Conservation (phyloP, 176 grass and related monocot species). For the Cenchrus fungigraminus region DNA sequence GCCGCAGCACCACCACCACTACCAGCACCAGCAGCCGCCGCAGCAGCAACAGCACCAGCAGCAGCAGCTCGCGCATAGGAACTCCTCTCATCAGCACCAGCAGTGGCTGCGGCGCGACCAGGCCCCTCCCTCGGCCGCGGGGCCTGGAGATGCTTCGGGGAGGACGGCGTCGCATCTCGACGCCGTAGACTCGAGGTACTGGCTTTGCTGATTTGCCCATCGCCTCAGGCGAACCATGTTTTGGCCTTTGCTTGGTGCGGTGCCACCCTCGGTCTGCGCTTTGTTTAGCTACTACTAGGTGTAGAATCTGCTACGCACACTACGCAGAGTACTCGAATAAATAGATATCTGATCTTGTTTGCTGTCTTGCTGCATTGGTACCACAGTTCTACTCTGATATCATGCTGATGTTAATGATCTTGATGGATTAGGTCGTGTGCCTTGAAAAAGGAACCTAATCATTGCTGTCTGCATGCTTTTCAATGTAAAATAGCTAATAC, state of each 20-base stretch:
- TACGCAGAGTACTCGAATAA: not conserved
- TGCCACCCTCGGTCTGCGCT: not conserved
- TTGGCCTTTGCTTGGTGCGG: not conserved
- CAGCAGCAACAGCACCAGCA: conserved; percentile 10
- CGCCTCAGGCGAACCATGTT: not conserved
- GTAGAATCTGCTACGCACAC: not conserved
- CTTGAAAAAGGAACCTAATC: not conserved
- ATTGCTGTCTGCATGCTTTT: not conserved
- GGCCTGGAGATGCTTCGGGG: conserved; percentile 16
- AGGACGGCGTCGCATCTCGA: conserved; percentile 33
- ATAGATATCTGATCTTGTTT: not conserved
- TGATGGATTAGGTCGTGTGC: not conserved
- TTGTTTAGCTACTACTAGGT: not conserved
- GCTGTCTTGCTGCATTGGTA: not conserved
- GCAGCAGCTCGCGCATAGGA: conserved; percentile 44
- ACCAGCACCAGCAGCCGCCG: conserved; percentile 13
- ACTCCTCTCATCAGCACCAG: conserved; percentile 44
- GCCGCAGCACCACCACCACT: conserved; percentile 20
- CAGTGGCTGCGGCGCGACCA: conserved; percentile 55
- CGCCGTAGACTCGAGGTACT: conserved; percentile 48
- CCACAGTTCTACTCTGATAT: not conserved
- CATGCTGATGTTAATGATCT: not conserved
- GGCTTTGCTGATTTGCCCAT: not conserved
- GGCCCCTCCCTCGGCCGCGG: conserved; percentile 32
- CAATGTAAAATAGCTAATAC: not conserved